Percentiles rank a stretch among this genome's conserved stretches.
Evolutionary conservation across 345 rosid genomes (phyloP).

Genomic region (Pseudoturritis turrita): DNA sequence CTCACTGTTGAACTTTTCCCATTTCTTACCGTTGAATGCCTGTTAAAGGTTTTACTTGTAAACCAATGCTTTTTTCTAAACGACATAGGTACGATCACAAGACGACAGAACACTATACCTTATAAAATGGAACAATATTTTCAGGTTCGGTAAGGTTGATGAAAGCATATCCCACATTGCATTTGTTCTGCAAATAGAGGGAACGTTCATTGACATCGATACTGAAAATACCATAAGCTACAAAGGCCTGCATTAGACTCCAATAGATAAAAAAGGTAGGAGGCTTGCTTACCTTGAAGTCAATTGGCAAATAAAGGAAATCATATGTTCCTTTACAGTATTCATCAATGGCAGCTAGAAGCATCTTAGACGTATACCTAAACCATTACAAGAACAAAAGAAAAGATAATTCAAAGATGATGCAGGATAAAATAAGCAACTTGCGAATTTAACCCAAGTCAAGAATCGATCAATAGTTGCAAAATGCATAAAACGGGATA

Average conservation of each 20-base stretch:
- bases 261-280: constrained; percentile 2
- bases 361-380: constrained; percentile 86
- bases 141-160: constrained; percentile 77
- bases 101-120: constrained; percentile 34
- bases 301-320: constrained; percentile 76
- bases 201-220: not conserved
- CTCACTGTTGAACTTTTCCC: constrained; percentile 93
- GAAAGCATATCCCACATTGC: constrained; percentile 93
- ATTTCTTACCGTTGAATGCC: constrained; percentile 86
- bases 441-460: not conserved
- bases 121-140: constrained; percentile 63
- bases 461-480: not conserved
- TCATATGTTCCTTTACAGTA: constrained; percentile 71
- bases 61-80: not conserved
- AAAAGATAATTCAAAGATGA: not conserved
- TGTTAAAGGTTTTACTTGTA: constrained; percentile 28
- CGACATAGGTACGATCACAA: not conserved
- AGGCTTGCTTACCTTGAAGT: constrained; percentile 56
- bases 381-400: not conserved
- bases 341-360: constrained; percentile 74
- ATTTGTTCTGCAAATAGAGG: constrained; percentile 59
- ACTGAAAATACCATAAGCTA: not conserved
- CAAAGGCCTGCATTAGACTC: not conserved
- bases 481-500: not conserved
- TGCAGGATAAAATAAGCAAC: not conserved